A percentile compares a stretch with the other conserved stretches of the same genome.
Evolutionary conservation across 2,329 filamentous ascomycete species (phyloP).

Genomic region (Cladorrhinum sp.): DNA sequence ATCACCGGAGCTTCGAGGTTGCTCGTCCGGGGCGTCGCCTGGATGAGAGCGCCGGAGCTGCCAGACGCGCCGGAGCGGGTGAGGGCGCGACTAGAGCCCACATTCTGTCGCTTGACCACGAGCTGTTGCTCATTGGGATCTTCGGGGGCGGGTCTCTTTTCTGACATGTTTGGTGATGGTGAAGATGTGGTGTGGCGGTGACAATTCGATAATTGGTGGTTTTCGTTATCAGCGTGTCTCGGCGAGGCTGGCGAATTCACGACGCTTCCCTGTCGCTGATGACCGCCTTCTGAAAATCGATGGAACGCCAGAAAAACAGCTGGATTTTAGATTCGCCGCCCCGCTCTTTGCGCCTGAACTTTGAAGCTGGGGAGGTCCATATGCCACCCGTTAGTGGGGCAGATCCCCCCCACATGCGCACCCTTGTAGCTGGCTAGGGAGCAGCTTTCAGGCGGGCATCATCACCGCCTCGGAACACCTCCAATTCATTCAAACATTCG

Average conservation of each 20-base stretch:
- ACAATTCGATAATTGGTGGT: slow-evolving; percentile 37
- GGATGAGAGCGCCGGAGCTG: slow-evolving; percentile 45
- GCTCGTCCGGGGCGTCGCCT: slow-evolving; percentile 68
- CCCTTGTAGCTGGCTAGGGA: slow-evolving; percentile 18
- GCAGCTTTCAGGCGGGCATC: background rate
- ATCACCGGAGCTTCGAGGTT: slow-evolving; percentile 86
- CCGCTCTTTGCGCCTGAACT: slow-evolving; percentile 18
- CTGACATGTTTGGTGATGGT: slow-evolving; percentile 63
- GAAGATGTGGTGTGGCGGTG: background rate
- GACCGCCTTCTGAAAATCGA: too few species aligned
- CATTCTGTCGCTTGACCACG: slow-evolving; percentile 85
- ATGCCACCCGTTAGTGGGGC: slow-evolving; percentile 5
- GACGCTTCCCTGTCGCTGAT: too few species aligned
- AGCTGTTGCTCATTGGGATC: slow-evolving; percentile 77
- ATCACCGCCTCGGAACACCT: slow-evolving; percentile 10
- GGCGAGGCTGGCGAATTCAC: background rate
- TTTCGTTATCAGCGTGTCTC: background rate
- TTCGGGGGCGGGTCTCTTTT: slow-evolving; percentile 87
- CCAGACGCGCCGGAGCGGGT: slow-evolving; percentile 50
- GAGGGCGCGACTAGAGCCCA: slow-evolving; percentile 48
- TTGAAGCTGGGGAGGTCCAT: background rate
- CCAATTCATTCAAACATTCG: background rate
- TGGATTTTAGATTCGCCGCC: slow-evolving; percentile 30
- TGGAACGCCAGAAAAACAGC: slow-evolving; percentile 4
- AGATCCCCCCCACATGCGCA: slow-evolving; percentile 14